These are phyloP conservation scores for Diaporthe amygdali DNA, from an alignment of 2,329 filamentous ascomycete genomes.

Conservation along the genomic window DNA sequence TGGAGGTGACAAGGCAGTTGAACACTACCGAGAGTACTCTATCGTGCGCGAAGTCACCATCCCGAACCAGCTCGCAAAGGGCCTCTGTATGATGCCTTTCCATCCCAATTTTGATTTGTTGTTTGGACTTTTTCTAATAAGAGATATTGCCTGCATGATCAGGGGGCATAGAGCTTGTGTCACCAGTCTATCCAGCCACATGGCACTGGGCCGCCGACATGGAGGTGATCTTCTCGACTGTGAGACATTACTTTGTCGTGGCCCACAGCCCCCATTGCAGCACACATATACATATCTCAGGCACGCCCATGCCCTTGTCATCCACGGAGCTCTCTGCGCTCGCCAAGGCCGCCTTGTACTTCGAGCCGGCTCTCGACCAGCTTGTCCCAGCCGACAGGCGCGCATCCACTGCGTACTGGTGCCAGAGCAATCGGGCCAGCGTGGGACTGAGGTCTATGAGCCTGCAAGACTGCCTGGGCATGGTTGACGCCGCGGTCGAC, in stretches of 20 bases:
- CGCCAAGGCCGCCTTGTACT: conserved; percentile 39
- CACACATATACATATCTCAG: conserved; percentile 44
- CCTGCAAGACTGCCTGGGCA: conserved; percentile 31
- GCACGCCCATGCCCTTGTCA: conserved; percentile 28
- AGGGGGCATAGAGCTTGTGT: conserved; percentile 43
- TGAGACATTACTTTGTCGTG: conserved; percentile 34
- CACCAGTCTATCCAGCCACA: conserved; percentile 37
- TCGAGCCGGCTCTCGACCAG: conserved; percentile 40
- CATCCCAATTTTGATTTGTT: not conserved
- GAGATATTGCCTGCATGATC: not conserved
- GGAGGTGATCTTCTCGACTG: conserved; percentile 35
- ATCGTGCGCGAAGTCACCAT: conserved; percentile 44
- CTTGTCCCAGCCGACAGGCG: conserved; percentile 34
- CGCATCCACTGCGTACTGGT: conserved; percentile 38
- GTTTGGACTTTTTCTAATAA: not conserved
- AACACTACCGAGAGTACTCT: conserved; percentile 43
- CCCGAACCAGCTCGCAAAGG: conserved; percentile 36
- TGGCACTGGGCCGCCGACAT: conserved; percentile 37
- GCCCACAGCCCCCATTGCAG: conserved; percentile 36
- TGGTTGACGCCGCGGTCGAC: conserved; percentile 30
- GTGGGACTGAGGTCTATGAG: conserved; percentile 28
- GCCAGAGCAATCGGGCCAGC: conserved; percentile 39
- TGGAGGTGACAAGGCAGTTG: conserved; percentile 32
- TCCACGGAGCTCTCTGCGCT: conserved; percentile 33
- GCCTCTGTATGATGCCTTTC: conserved; percentile 33